Percentiles rank a stretch among this genome's conserved stretches.
Evolutionary conservation across 139 green algal species (phyloP).

Genomic region (Auxenochlorella pyrenoidosa): DNA sequence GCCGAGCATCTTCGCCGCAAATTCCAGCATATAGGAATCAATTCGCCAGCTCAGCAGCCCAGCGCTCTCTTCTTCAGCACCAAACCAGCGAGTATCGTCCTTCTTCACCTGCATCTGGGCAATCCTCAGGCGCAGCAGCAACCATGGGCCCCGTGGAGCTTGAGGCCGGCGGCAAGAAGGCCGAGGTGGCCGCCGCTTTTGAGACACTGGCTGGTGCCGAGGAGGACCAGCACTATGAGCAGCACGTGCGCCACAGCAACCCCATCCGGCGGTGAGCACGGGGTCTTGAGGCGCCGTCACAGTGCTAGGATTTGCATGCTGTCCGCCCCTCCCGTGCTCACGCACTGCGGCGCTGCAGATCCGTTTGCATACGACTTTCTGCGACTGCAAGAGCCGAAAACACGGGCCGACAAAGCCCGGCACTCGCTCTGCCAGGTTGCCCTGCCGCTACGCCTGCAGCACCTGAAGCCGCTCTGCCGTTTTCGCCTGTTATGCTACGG

Average conservation of each 20-base stretch:
- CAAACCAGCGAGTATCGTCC: too few relatives aligned
- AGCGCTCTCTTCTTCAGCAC: too few relatives aligned
- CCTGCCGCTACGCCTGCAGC: not conserved
- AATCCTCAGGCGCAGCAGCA: too few relatives aligned
- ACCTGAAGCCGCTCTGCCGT: too few relatives aligned
- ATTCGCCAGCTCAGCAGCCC: too few relatives aligned
- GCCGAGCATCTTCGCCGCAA: too few relatives aligned
- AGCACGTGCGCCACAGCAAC: not conserved
- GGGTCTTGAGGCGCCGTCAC: not conserved
- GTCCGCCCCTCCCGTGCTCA: not conserved
- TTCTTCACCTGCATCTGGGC: too few relatives aligned
- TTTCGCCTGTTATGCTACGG: too few relatives aligned
- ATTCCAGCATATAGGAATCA: too few relatives aligned
- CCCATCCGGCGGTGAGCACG: not conserved
- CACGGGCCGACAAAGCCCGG: too few relatives aligned
- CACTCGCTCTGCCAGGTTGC: too few relatives aligned
- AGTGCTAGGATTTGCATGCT: not conserved
- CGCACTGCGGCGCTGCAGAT: not conserved
- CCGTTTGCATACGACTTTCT: not conserved
- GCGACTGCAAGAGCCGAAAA: not conserved
- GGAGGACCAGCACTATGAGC: constrained; percentile 2
- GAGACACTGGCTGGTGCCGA: not conserved
- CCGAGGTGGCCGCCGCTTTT: not conserved
- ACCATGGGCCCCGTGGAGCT: too few relatives aligned
- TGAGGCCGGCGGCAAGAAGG: not conserved